Evolutionary conservation across 192 early-diverging fungal species (phyloP).

Genomic region (Jimgerdemannia lactiflua): DNA sequence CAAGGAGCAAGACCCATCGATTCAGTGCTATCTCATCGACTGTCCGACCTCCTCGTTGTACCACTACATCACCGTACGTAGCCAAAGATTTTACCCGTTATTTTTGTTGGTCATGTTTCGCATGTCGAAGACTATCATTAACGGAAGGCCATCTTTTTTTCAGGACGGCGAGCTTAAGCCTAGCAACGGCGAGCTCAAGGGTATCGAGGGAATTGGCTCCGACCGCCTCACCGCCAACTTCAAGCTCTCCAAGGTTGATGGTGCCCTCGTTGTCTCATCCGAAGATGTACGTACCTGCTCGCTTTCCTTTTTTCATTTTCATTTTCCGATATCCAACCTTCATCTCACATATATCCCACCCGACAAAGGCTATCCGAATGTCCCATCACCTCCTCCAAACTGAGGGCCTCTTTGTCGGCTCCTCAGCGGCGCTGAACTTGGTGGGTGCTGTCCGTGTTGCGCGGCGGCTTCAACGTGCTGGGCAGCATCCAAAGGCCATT

Average conservation of each 20-base stretch:
- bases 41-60: constrained; percentile 1
- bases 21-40: background rate
- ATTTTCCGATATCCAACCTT: background rate
- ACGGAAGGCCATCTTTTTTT: too few relatives aligned
- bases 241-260: background rate
- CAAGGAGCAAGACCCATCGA: background rate
- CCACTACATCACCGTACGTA: background rate
- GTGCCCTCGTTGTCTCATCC: background rate
- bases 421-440: background rate
- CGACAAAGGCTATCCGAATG: constrained; percentile 1
- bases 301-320: background rate
- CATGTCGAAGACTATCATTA: too few relatives aligned
- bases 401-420: background rate
- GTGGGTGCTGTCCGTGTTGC: background rate
- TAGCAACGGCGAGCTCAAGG: background rate
- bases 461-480: background rate
- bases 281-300: background rate
- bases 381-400: constrained; percentile 1
- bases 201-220: background rate
- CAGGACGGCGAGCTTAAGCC: too few relatives aligned
- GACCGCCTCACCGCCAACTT: constrained; percentile 4
- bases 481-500: background rate
- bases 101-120: background rate
- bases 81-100: background rate
- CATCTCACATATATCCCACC: background rate